Evolutionary conservation across 2,329 filamentous ascomycete genomes (phyloP), one percentile per base, ranked within the genome.

Genomic region (Rhynchosporium graminicola): DNA sequence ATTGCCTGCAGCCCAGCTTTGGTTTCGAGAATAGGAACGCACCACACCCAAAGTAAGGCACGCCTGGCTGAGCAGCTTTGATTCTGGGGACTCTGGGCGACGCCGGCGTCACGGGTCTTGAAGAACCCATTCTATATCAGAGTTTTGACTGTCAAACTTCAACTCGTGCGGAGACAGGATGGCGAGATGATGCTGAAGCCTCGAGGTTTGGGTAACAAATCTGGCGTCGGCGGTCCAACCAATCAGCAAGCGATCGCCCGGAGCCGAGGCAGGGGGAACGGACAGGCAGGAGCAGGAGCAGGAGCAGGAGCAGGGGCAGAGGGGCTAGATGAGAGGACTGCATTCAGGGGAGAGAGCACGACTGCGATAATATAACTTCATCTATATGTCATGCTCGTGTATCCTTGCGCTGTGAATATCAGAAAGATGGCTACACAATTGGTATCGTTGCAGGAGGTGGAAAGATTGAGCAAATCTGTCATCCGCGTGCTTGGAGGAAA

Each of bases 401-500:
- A 33, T 3, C 15, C 36, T 26, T 45, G 26, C 40, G 33, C 38
- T 56, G 50, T 54, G 43, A 54, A 29, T 61, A 61, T 65, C 31
- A 48, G 42, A 65, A 69, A 55, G 62, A 74, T 75, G 73, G 71
- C 72, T 15, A 70, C 71, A 3, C 69, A 72, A 61, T 62, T 74
- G 15, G 59, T 71, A 5, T 65, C 62, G 2, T 57, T 98, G 13
- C 87, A 87, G 4, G 86, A 89, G 64, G 84, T 96, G 57, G 87
- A 94, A 76, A 86, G 89, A 64, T 81, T 98, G 60, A 94, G 90
- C 72, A 83, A 89, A 26, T 80, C 84, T 13, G 89, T 93, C 50
- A 88, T 97, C 66, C 85, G 95, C 61, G 90, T 99, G 65, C 80
- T 98, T 20, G 95, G 89, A 63, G 92, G 90, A 8, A 99, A 99